These are phyloP conservation scores for Arabis hirsuta DNA, from an alignment of 345 rosid genomes.

Conservation along the genomic window DNA sequence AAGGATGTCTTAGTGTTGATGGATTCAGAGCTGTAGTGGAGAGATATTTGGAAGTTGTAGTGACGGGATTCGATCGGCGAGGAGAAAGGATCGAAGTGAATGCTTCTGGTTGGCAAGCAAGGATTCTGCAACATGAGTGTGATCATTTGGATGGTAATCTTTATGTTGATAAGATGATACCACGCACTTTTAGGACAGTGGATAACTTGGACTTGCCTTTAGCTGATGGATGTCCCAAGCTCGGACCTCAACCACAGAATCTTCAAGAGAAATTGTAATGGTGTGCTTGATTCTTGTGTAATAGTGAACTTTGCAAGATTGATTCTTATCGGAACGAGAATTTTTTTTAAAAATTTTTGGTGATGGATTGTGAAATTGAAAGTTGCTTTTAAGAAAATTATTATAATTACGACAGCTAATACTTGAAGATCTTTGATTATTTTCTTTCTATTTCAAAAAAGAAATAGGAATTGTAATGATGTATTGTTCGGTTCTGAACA, in stretches of 20 bases:
- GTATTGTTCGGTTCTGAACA: slow-evolving; percentile 6
- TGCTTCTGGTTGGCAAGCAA: slow-evolving; percentile 95
- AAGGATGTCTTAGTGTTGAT: slow-evolving; percentile 88
- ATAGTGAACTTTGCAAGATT: no score
- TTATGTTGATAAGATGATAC: slow-evolving; percentile 84
- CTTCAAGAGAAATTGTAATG: slow-evolving; percentile 6
- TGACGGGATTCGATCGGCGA: slow-evolving; percentile 67
- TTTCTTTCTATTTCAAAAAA: no score
- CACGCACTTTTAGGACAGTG: slow-evolving; percentile 74
- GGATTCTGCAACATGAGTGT: slow-evolving; percentile 89
- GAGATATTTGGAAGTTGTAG: slow-evolving; percentile 81
- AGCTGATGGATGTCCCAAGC: slow-evolving; percentile 78
- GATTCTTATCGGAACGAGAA: neutral
- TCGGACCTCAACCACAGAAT: slow-evolving; percentile 50
- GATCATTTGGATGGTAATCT: slow-evolving; percentile 90
- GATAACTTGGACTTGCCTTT: slow-evolving; percentile 85
- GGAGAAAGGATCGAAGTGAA: slow-evolving; percentile 66
- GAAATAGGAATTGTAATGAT: neutral
- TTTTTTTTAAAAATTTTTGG: neutral
- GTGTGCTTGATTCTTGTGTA: slow-evolving; percentile 6
- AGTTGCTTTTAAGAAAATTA: neutral
- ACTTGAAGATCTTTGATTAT: neutral
- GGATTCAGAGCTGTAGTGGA: slow-evolving; percentile 90
- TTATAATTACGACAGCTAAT: neutral
- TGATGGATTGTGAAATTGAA: neutral